These are phyloP conservation scores for Vitis cinerea DNA, from an alignment of 164 flowering plant genomes.

Conservation along the genomic window DNA sequence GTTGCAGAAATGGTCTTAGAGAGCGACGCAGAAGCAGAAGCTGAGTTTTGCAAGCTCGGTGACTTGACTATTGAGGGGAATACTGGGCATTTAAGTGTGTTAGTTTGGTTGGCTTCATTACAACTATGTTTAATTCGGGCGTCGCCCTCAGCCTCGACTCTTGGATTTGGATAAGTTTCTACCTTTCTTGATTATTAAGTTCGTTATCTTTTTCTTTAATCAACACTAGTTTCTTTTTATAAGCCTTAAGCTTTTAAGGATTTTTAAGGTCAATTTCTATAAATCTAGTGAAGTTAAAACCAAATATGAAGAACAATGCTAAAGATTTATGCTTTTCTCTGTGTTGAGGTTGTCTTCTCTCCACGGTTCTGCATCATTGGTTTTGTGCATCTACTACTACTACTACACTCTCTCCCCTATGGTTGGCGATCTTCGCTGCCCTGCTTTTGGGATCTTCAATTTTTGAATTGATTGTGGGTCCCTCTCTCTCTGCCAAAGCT, in stretches of 20 bases:
- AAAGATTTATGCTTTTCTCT: slow-evolving; percentile 39
- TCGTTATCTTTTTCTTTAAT: slow-evolving; percentile 20
- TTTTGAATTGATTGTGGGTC: slow-evolving; percentile 43
- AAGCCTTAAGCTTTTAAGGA: slow-evolving; percentile 10
- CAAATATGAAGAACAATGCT: slow-evolving; percentile 14
- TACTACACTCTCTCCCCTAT: slow-evolving; percentile 11
- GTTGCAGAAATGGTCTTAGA: slow-evolving; percentile 57
- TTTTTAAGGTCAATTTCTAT: slow-evolving; percentile 9
- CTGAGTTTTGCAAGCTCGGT: slow-evolving; percentile 22
- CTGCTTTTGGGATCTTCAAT: slow-evolving; percentile 50
- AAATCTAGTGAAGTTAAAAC: background rate
- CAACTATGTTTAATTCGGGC: slow-evolving; percentile 44
- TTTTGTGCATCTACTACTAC: slow-evolving; percentile 60
- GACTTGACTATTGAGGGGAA: slow-evolving; percentile 14
- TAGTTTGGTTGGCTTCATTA: slow-evolving; percentile 37
- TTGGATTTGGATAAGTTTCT: slow-evolving; percentile 60
- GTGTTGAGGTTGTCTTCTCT: slow-evolving; percentile 60
- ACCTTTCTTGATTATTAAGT: slow-evolving; percentile 32
- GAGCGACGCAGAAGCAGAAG: slow-evolving; percentile 83
- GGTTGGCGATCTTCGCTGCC: slow-evolving; percentile 43
- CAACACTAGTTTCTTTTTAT: slow-evolving; percentile 10
- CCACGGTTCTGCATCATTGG: slow-evolving; percentile 63
- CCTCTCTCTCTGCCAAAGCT: slow-evolving; percentile 25
- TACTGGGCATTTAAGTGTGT: slow-evolving; percentile 20
- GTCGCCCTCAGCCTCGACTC: slow-evolving; percentile 44